Evolutionary conservation across 768 basidiomycete species (phyloP).

Genomic region (Suillus occidentalis): DNA sequence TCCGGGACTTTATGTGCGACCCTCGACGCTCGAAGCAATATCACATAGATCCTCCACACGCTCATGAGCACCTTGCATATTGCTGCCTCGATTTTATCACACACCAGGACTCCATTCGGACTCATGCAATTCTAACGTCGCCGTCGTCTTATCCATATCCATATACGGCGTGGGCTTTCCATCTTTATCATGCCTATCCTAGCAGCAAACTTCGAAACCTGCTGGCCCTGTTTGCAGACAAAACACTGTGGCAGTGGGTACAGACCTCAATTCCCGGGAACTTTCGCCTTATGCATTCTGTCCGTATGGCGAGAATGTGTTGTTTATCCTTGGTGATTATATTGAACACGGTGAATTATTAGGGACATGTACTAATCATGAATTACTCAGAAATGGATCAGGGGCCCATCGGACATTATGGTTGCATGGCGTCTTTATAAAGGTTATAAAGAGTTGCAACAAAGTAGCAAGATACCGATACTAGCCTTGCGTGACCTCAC

Average conservation of each 20-base stretch:
- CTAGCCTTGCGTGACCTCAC: too few species aligned
- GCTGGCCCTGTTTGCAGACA: neutral
- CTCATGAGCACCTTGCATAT: neutral
- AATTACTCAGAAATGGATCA: neutral
- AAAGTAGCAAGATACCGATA: neutral
- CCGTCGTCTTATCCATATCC: neutral
- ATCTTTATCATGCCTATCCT: neutral
- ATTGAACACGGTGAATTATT: neutral
- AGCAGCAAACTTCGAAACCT: neutral
- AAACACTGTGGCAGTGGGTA: neutral
- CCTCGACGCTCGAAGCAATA: constrained; percentile 2
- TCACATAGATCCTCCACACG: neutral
- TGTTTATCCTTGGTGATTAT: constrained; percentile 20
- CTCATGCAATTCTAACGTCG: neutral
- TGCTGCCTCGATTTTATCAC: neutral
- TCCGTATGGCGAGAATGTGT: neutral
- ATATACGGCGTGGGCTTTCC: neutral
- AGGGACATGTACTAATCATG: neutral
- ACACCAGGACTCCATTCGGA: neutral
- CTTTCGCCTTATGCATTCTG: neutral
- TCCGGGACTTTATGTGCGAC: neutral
- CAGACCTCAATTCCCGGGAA: neutral
- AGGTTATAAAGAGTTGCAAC: neutral
- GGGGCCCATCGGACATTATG: neutral
- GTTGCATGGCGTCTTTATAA: neutral